Conservation (phyloP, 1,139 yeast genomes). For the Saccharomycopsis phalli region DNA sequence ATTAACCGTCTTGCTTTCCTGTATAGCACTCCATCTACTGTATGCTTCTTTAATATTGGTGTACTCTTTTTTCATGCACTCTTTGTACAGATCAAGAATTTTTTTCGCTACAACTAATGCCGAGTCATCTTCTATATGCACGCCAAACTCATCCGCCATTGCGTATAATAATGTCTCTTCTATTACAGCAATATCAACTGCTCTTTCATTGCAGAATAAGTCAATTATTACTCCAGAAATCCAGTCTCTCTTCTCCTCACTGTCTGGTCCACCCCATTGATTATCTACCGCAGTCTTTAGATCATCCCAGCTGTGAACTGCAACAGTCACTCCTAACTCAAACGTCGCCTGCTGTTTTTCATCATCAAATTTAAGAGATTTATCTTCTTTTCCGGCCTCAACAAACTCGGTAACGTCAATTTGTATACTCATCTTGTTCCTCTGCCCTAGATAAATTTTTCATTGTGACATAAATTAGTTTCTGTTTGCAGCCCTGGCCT, state of each 20-base stretch:
- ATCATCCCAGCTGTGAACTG: constrained; percentile 82
- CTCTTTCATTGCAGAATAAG: constrained; percentile 49
- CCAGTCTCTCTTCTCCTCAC: constrained; percentile 93
- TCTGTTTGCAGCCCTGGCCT: too few relatives aligned
- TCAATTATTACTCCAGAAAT: constrained; percentile 76
- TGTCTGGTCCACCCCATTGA: constrained; percentile 92
- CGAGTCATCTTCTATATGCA: constrained; percentile 79
- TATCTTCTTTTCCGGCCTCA: constrained; percentile 30
- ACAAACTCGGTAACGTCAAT: constrained; percentile 29
- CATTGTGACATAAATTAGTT: too few relatives aligned
- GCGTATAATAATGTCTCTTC: constrained; percentile 83
- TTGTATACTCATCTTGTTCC: neutral
- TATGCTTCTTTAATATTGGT: constrained; percentile 51
- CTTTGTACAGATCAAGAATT: constrained; percentile 57
- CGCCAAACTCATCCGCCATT: constrained; percentile 92
- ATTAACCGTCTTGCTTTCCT: constrained; percentile 29
- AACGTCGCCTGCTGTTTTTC: constrained; percentile 71
- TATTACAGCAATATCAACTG: constrained; percentile 66
- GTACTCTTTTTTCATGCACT: constrained; percentile 48
- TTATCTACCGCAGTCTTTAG: constrained; percentile 89
- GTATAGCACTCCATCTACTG: constrained; percentile 44
- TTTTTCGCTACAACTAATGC: constrained; percentile 66
- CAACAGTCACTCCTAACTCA: constrained; percentile 92
- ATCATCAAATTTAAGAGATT: constrained; percentile 44
- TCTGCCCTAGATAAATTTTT: neutral